These are phyloP conservation scores for Ceratobasidium sp. DNA, from an alignment of 1,284 basidiomycete species.

Conservation along the genomic window DNA sequence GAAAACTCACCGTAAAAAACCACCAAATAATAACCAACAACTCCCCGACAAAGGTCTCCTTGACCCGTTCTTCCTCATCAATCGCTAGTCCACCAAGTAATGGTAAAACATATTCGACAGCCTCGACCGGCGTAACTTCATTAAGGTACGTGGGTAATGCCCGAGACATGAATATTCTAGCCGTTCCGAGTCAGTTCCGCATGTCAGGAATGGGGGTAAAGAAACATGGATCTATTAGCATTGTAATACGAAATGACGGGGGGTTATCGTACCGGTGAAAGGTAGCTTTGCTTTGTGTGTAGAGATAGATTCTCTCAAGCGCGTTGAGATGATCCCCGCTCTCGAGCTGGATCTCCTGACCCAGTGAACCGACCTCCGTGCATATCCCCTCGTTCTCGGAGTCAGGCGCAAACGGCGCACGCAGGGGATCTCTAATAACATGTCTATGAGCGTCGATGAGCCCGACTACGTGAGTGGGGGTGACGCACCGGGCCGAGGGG, in stretches of 20 bases:
- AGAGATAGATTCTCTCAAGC: constrained; percentile 94
- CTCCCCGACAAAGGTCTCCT: constrained; percentile 87
- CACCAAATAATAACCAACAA: constrained; percentile 91
- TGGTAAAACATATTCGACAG: constrained; percentile 93
- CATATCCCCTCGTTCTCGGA: constrained; percentile 40
- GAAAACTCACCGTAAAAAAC: constrained; percentile 79
- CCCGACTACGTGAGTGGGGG: neutral
- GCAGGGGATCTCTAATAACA: constrained; percentile 2
- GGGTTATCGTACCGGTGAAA: constrained; percentile 68
- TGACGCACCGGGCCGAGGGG: constrained; percentile 14
- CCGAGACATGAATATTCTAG: constrained; percentile 81
- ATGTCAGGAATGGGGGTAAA: neutral
- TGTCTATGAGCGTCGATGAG: neutral
- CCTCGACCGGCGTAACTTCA: constrained; percentile 85
- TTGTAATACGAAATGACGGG: neutral
- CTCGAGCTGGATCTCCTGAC: constrained; percentile 51
- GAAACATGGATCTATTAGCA: neutral
- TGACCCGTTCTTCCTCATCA: constrained; percentile 92
- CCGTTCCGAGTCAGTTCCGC: constrained; percentile 10
- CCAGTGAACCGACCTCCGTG: constrained; percentile 33
- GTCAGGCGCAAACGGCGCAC: constrained; percentile 36
- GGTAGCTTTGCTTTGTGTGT: constrained; percentile 84
- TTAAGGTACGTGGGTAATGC: constrained; percentile 78
- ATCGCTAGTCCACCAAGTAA: constrained; percentile 87
- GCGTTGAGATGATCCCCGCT: constrained; percentile 71